Base-by-base conservation (phyloP, 2,329 filamentous ascomycete genomes). In the Claviceps fusiformis region DNA sequence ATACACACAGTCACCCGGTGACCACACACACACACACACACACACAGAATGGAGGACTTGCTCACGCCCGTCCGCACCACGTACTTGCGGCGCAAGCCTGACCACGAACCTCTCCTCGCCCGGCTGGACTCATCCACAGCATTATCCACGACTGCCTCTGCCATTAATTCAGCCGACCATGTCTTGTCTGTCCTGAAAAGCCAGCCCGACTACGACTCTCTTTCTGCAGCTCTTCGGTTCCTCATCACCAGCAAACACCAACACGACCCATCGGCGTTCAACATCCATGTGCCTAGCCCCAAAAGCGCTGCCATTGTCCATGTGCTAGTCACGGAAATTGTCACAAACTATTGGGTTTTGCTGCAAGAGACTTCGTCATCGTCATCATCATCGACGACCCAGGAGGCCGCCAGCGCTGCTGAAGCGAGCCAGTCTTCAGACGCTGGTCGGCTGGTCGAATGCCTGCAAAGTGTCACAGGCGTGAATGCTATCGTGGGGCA, bases 341-440 rank as follows among this genome's bases (percentile, higher is more conserved):
- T 89, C 8, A 87, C 88, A 1, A 87, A 91, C 64, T 95, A 92
- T 69, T 97, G 93, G 92, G 65, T 75, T 3, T 63, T 81, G 9
- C 64, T 92, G 17, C 70, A 74, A 43, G 76, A 79, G 56, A 71
- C 70, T n/a, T 66, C 65, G 33, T 57, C 47, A 49, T 49, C 45
- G 7, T n/a, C 39, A 10, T 13, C 35, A 10, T 37, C 35, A 10
- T 37, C 35, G 13, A 27, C 61, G 3, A 41, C 59, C 27, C 56
- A 57, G 11, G 57, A 44, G 8, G 10, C 54, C 43, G 41, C 52
- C 6, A 51, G 59, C 33, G 10, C 51, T 2, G 46, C 53, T 35
- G 43, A 31, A 3, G 57, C 54, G 31, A 33, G 31, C 24, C 61
- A 56, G 52, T 61, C 67, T 60, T 62, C 61, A 29, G 76, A 78